Percentiles rank a stretch among this genome's conserved stretches.
Conservation (phyloP, 2,329 filamentous ascomycete species). For the Sporothrix protearum region DNA sequence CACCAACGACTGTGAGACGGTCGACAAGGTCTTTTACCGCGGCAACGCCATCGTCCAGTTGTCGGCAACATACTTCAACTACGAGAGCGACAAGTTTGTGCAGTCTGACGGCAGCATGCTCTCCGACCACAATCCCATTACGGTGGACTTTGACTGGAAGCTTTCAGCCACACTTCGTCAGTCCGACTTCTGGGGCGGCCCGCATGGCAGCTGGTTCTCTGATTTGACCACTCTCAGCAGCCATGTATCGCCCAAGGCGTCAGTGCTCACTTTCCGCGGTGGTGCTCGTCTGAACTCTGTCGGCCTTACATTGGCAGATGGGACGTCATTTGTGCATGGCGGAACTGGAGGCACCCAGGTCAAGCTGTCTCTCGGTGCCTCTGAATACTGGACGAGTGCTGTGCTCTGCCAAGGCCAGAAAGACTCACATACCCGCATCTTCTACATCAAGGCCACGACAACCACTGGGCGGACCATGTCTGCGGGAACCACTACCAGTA, state of each 20-base stretch:
- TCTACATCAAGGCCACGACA: slow-evolving; percentile 54
- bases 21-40: slow-evolving; percentile 65
- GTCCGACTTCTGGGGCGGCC: slow-evolving; percentile 47
- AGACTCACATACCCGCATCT: slow-evolving; percentile 47
- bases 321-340: slow-evolving; percentile 50
- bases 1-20: slow-evolving; percentile 56
- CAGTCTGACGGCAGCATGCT: slow-evolving; percentile 54
- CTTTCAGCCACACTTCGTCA: slow-evolving; percentile 40
- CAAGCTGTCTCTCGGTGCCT: slow-evolving; percentile 43
- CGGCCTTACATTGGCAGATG: slow-evolving; percentile 46
- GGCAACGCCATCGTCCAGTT: slow-evolving; percentile 47
- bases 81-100: slow-evolving; percentile 55
- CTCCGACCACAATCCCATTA: slow-evolving; percentile 62
- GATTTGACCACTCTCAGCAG: slow-evolving; percentile 43
- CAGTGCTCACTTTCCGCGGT: slow-evolving; percentile 46
- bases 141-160: slow-evolving; percentile 51
- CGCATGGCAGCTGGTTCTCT: slow-evolving; percentile 53
- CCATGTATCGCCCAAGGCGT: slow-evolving; percentile 33
- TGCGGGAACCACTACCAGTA: slow-evolving; percentile 44
- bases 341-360: slow-evolving; percentile 47
- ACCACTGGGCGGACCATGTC: slow-evolving; percentile 45
- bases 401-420: slow-evolving; percentile 50
- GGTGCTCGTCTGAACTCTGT: slow-evolving; percentile 50
- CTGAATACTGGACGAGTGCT: slow-evolving; percentile 49
- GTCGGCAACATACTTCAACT: slow-evolving; percentile 49